Evolutionary conservation across 2,329 filamentous ascomycete species (phyloP).

Genomic region (Aspergillus tamarii): DNA sequence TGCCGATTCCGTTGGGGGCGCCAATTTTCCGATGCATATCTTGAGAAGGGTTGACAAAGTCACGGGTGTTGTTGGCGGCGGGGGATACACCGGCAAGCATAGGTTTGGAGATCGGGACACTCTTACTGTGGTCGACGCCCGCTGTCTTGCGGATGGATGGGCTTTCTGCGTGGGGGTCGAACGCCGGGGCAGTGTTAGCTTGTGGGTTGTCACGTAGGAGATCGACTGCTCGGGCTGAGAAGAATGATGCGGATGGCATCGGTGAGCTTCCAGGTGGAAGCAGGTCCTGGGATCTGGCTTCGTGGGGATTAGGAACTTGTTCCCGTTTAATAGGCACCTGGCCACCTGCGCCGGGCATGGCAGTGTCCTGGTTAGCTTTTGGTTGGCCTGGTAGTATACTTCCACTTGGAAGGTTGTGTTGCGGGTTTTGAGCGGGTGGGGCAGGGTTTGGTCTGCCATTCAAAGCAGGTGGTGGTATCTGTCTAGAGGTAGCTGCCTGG

Average conservation of each 20-base stretch:
- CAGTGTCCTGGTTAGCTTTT: slow-evolving; percentile 14
- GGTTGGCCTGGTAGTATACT: slow-evolving; percentile 23
- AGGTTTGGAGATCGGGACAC: slow-evolving; percentile 67
- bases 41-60: slow-evolving; percentile 40
- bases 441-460: slow-evolving; percentile 26
- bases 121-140: slow-evolving; percentile 79
- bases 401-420: slow-evolving; percentile 26
- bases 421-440: slow-evolving; percentile 15
- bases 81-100: slow-evolving; percentile 37
- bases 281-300: slow-evolving; percentile 25
- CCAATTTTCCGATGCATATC: slow-evolving; percentile 42
- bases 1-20: slow-evolving; percentile 34
- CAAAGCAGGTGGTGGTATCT: slow-evolving; percentile 25
- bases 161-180: slow-evolving; percentile 75
- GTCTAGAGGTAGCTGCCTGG: slow-evolving; percentile 22
- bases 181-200: slow-evolving; percentile 55
- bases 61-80: slow-evolving; percentile 34
- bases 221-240: slow-evolving; percentile 69
- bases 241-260: slow-evolving; percentile 63
- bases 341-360: slow-evolving; percentile 15
- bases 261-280: slow-evolving; percentile 34
- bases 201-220: slow-evolving; percentile 57
- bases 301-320: slow-evolving; percentile 16
- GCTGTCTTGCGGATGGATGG: slow-evolving; percentile 88
- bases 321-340: slow-evolving; percentile 33